phyloP scores from a whole-genome alignment of 2,329 filamentous ascomycete species.

The Diplodia corticola region DNA sequence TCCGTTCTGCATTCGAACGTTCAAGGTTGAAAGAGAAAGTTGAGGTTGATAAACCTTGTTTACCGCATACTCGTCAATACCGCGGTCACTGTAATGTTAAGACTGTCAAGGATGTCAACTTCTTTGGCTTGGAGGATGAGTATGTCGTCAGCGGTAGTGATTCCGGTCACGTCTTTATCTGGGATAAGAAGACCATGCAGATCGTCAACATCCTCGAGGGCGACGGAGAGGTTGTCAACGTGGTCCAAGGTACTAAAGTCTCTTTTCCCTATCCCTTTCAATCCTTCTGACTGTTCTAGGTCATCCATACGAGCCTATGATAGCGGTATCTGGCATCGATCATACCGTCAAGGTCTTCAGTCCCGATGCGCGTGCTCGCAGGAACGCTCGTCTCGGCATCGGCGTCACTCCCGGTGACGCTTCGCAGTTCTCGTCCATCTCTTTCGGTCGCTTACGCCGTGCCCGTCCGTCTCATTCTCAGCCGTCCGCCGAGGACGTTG shows the following conservation, averaged over 20 bases:
- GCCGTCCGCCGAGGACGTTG: slow-evolving; percentile 24
- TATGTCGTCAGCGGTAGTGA: slow-evolving; percentile 69
- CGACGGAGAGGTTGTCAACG: slow-evolving; percentile 70
- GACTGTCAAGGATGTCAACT: slow-evolving; percentile 70
- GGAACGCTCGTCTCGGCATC: slow-evolving; percentile 57
- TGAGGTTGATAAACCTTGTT: slow-evolving; percentile 56
- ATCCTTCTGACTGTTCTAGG: slow-evolving; percentile 39
- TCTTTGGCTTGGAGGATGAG: slow-evolving; percentile 66
- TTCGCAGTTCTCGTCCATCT: slow-evolving; percentile 44
- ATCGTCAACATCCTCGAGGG: slow-evolving; percentile 66
- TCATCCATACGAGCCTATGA: slow-evolving; percentile 66
- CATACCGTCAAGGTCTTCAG: slow-evolving; percentile 70
- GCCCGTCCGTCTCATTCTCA: neutral
- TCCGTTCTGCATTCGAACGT: slow-evolving; percentile 52
- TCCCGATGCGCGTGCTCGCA: slow-evolving; percentile 58
- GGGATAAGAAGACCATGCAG: slow-evolving; percentile 63
- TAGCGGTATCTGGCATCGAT: slow-evolving; percentile 68
- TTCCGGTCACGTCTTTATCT: slow-evolving; percentile 67
- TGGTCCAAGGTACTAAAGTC: slow-evolving; percentile 56
- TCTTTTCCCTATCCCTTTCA: neutral
- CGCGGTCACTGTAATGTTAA: slow-evolving; percentile 66
- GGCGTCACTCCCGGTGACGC: slow-evolving; percentile 56
- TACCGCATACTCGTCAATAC: slow-evolving; percentile 58
- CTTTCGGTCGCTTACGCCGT: slow-evolving; percentile 29
- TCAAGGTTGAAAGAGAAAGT: slow-evolving; percentile 52